Percentiles rank a stretch among this genome's conserved stretches.
phyloP scores from a whole-genome alignment of 805 yeast species.

The Nematodospora valgi region DNA sequence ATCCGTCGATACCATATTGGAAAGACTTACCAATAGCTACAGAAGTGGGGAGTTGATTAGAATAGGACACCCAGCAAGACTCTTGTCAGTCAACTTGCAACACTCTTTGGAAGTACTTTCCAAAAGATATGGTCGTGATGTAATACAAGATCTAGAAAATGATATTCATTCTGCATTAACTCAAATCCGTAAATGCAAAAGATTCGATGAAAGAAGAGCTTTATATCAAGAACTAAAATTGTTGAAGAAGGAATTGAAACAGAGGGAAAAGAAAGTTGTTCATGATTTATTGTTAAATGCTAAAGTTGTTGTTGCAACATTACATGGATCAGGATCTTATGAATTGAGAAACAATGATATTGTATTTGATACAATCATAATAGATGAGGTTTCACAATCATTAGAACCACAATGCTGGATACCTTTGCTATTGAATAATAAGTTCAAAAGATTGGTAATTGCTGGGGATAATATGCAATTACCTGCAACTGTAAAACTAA shows the following conservation, averaged over 20 bases:
- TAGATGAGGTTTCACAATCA: constrained; percentile 94
- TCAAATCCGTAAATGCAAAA: constrained; percentile 56
- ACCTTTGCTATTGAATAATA: constrained; percentile 67
- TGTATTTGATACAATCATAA: constrained; percentile 75
- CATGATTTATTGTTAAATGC: constrained; percentile 56
- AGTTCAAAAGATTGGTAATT: constrained; percentile 57
- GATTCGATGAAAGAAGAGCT: constrained; percentile 59
- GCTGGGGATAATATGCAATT: constrained; percentile 94
- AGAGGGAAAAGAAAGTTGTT: constrained; percentile 62
- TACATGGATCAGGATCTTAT: constrained; percentile 83
- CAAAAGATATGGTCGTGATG: constrained; percentile 49
- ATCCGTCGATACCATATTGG: constrained; percentile 87
- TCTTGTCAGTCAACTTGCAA: constrained; percentile 54
- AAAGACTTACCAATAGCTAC: constrained; percentile 48
- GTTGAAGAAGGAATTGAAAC: constrained; percentile 65
- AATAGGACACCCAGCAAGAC: constrained; percentile 91
- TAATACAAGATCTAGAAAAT: constrained; percentile 61
- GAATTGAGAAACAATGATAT: constrained; percentile 44
- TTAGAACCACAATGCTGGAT: constrained; percentile 97
- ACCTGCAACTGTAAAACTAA: constrained; percentile 78
- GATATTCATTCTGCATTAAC: constrained; percentile 67
- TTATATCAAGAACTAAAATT: constrained; percentile 68
- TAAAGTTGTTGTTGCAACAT: constrained; percentile 72
- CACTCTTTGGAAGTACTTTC: constrained; percentile 78
- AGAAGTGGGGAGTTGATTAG: constrained; percentile 53